phyloP scores from a whole-genome alignment of 2,329 filamentous ascomycete genomes.

The Fonsecaea monophora region DNA sequence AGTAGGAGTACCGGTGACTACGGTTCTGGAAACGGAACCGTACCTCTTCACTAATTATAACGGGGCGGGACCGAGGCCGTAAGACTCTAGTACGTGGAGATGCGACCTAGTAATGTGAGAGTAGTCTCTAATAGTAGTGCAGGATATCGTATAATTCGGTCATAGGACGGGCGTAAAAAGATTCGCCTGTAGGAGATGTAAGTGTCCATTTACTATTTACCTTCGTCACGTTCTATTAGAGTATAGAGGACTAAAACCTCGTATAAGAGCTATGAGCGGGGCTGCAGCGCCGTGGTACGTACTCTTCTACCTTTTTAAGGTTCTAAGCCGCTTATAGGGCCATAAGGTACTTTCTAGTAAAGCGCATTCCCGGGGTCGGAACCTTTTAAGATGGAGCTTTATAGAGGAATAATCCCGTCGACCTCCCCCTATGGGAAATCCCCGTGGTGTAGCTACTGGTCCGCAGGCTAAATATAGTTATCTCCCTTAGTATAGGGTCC shows the following conservation, averaged over 20 bases:
- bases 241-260: conserved; percentile 25
- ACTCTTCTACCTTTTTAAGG: conserved; percentile 2
- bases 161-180: conserved; percentile 23
- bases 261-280: conserved; percentile 36
- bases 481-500: conserved; percentile 36
- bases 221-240: conserved; percentile 7
- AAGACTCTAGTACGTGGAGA: conserved; percentile 22
- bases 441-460: conserved; percentile 31
- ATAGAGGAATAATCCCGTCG: conserved; percentile 36
- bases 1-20: conserved; percentile 36
- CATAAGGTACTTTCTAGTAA: conserved; percentile 36
- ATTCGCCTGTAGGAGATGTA: conserved; percentile 36
- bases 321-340: conserved; percentile 20
- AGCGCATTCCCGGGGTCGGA: conserved; percentile 35
- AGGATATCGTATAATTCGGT: conserved; percentile 34
- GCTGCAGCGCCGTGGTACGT: conserved; percentile 36
- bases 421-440: conserved; percentile 37
- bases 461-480: conserved; percentile 35
- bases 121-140: conserved; percentile 21
- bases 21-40: conserved; percentile 25
- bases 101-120: conserved; percentile 19
- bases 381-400: conserved; percentile 39
- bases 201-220: conserved; percentile 28
- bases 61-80: conserved; percentile 18
- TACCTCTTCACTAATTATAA: conserved; percentile 42